Conservation (phyloP, 176 grass and related monocot genomes). For the Cenchrus purpureus region DNA sequence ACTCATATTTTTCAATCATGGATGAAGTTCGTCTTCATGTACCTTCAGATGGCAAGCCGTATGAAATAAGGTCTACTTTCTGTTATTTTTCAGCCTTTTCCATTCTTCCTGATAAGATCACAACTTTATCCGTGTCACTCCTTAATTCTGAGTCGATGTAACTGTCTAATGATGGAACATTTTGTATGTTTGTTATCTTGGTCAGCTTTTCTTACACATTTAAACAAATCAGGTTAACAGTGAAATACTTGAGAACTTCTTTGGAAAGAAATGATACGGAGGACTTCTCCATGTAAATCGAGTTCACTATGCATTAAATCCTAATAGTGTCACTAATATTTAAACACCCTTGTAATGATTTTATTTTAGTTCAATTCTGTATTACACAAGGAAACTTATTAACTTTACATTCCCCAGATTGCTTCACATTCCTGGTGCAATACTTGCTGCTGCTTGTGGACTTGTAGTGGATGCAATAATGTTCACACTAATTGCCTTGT, state of each 20-base stretch:
- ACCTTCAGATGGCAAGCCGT: slow-evolving; percentile 66
- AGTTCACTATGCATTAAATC: neutral
- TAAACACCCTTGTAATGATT: neutral
- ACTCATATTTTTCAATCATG: slow-evolving; percentile 93
- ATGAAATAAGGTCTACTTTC: slow-evolving; percentile 85
- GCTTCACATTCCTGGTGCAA: slow-evolving; percentile 69
- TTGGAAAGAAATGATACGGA: neutral
- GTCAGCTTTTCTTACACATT: slow-evolving; percentile 3
- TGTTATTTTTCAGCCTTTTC: slow-evolving; percentile 8
- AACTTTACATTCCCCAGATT: slow-evolving; percentile 56
- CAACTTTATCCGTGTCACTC: neutral
- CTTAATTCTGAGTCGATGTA: slow-evolving; percentile 12
- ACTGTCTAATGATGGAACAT: neutral
- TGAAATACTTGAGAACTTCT: neutral
- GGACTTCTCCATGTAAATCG: neutral
- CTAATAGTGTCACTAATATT: neutral
- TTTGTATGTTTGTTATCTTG: slow-evolving; percentile 27
- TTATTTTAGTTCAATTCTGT: neutral
- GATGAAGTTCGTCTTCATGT: slow-evolving; percentile 67
- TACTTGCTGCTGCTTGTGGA: slow-evolving; percentile 58
- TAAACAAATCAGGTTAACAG: slow-evolving; percentile 10
- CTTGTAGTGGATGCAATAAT: slow-evolving; percentile 70
- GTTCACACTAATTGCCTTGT: slow-evolving; percentile 69
- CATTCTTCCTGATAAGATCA: slow-evolving; percentile 10
- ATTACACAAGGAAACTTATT: slow-evolving; percentile 33